Evolutionary conservation across 768 basidiomycete species (phyloP), one percentile per base, ranked within the genome.

Genomic region (Hypholoma fasciculare): DNA sequence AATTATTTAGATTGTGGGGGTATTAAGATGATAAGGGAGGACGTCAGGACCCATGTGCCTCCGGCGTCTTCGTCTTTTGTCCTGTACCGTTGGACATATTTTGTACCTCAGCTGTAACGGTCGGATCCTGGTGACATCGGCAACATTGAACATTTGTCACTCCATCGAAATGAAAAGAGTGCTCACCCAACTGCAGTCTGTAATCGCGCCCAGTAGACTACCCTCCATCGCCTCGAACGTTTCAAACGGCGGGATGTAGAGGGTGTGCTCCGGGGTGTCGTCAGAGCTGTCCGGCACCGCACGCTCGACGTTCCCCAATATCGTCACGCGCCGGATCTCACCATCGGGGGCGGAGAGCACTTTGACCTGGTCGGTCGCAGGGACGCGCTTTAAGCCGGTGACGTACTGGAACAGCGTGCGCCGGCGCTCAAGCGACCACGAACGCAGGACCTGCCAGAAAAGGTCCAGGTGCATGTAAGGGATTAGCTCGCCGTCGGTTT

Each of bases 191-290:
- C 60, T 64, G 54, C 63, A 63, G 46, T 67, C 64, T 42, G 61
- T 58, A 34, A 69, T 67, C 20, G 62, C 61, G 47, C 64, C 63
- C 9, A 67, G 54, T 44, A 69, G 37, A 30, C 59, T 61, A 30
- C 63, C 63, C 27, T 65, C 67, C 56, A 69, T 63, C 7, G 57
- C 61, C 44, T 63, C 61, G 27, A 63, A 65, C 36, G 55, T 62
- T n/a, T 69, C 65, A 38, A 68, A 68, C 13, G 61, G 65, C 14
- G 69, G 69, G 4, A 69, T 52, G 42, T 68, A 69, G 20, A 69
- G 62, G 40, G 66, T 62, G 57, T 69, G 69, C 50, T 69, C 69
- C 16, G 67, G 67, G 0, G 67, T 66, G 38, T 69, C 69, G 26
- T 66, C 69, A 20, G 60, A 59, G 48, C 60, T 63, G 43, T 66